Evolutionary conservation across 345 rosid genomes (phyloP), one percentile per base, ranked within the genome.

Genomic region (Geranium rotundifolium): DNA sequence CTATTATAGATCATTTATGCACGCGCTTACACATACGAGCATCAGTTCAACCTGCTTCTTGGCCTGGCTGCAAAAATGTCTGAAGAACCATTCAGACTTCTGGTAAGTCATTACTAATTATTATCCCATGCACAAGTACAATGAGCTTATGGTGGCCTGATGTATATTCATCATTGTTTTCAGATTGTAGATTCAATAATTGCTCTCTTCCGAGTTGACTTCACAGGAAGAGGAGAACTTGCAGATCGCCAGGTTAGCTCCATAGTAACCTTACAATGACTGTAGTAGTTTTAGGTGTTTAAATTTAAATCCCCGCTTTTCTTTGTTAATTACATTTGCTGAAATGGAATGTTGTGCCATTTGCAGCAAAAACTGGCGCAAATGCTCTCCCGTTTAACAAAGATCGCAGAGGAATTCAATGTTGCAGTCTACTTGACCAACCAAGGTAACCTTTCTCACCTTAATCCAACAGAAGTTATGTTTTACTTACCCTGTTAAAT

Each of bases 41-140:
- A 90, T 71, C 95, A 88, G 67, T 86, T 76, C 80, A 80, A 87
- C 76, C 79, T 93, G 69, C 97, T 90, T 67, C 96, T 90, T 70
- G 92, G 90, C 65, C 78, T 90, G 66, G 97, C 96, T 57, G 96
- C 95, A 65, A 90, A 93, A 77, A 93, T 90, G 99, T 80, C 89
- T 59, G 90, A 90, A 80, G 96, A 88, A 74, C 97, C 96, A 62
- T 88, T 85, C 67, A 84, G 80, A 68, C 82, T 83, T 69, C 82
- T 88, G 90, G 95, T 88, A 30, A 69, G 76, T 37, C 4, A 17
- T 12, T 9, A n/a, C n/a, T n/a, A n/a, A 4, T 46, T 59, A 17
- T 50, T 58, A 29, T 19, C 27, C 62, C 60, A 62, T 15, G 59
- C 20, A 50, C 4, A 9, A 31, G 19, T 18, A 19, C n/a, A 65